phyloP scores from a whole-genome alignment of 164 flowering plant species.

The Houttuynia cordata region DNA sequence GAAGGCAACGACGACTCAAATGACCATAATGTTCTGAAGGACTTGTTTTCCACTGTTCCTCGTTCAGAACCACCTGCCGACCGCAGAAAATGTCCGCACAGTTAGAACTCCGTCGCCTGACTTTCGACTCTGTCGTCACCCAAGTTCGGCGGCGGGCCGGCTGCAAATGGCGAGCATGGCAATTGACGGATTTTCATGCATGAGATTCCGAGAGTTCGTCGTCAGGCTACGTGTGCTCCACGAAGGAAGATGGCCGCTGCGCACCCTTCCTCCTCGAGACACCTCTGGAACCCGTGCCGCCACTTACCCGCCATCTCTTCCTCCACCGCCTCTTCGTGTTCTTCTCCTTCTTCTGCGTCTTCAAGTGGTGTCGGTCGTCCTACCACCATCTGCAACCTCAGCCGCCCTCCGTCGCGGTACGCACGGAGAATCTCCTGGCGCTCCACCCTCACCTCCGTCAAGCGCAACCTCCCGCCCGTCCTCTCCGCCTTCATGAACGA shows the following conservation, averaged over 20 bases:
- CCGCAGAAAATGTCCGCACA: no score
- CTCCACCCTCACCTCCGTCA: slow-evolving; percentile 28
- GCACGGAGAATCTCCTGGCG: slow-evolving; percentile 39
- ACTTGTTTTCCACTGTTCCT: no score
- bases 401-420: slow-evolving; percentile 36
- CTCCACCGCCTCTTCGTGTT: not conserved
- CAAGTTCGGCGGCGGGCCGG: no score
- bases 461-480: slow-evolving; percentile 38
- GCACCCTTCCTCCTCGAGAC: not conserved
- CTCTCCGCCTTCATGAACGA: slow-evolving; percentile 36
- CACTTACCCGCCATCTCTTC: not conserved
- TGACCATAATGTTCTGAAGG: no score
- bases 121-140: no score
- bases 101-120: no score
- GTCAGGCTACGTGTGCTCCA: not conserved
- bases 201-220: not conserved
- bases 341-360: not conserved
- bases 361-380: not conserved
- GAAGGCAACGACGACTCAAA: no score
- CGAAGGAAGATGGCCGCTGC: not conserved
- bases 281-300: not conserved
- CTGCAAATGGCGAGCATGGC: not conserved
- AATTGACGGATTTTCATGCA: not conserved
- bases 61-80: no score
- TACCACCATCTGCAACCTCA: slow-evolving; percentile 23